Evolutionary conservation across 768 basidiomycete species (phyloP), one percentile per base, ranked within the genome.

Genomic region (Asterophora lycoperdoides): DNA sequence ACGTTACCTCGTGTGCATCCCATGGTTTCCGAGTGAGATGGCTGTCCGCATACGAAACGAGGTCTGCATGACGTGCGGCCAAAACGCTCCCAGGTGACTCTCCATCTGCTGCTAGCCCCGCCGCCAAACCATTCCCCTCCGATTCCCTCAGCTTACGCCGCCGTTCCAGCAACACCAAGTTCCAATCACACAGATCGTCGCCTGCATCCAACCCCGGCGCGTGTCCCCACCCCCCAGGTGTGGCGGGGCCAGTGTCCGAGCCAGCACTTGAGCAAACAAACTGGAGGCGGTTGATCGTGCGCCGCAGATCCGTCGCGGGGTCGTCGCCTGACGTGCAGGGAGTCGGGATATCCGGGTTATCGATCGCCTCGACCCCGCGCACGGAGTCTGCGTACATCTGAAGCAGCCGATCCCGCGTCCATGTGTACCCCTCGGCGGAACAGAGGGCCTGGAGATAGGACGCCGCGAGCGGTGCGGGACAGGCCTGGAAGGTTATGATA

Each of bases 401-500:
- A 41, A 64, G 55, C 57, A 86, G 58, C 48, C 64, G 55, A 49
- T 73, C 65, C 45, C 65, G 70, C 51, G 71, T 62, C 47, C 83
- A 62, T 43, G 63, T 50, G 49, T 69, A 71, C 3, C 84, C 81
- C 62, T 88, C 83, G 3, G 69, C 70, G 17, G 70, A 67, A 53
- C 81, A 82, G 42, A 92, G 57, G 19, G 72, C 72, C 63, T 84
- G 75, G 28, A 95, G 78, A 66, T 87, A 93, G 7, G 83, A 81
- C 13, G 70, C 73, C 17, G 83, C 81, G 33, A 84, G 65, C 15
- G 66, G 52, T 6, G 77, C 56, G 19, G 75, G 68, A 61, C 83
- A 81, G 47, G 86, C 75, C 46, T 72, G 56, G 64, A 95, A 95
- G 14, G 66, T 61, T 43, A 94, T 73, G 19, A 79, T 77, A 0